Conservation (phyloP, 352 stramenopile genomes). For the Pythium phragmiticola region DNA sequence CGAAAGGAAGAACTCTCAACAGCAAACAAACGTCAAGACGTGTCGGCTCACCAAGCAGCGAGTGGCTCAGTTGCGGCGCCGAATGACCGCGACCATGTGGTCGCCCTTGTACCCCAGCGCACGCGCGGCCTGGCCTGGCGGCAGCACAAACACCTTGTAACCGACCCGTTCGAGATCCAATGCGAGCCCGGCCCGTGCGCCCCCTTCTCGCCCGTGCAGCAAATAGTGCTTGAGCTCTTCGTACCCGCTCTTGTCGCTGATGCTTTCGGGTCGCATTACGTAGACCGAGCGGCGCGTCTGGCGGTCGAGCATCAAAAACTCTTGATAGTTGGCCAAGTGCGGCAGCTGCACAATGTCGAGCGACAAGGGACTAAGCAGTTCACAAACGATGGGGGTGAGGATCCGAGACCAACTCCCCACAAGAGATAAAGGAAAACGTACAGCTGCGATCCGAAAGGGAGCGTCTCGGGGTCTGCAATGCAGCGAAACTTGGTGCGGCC, state of each 20-base stretch:
- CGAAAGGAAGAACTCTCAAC: background rate
- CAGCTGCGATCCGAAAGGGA: conserved; percentile 32
- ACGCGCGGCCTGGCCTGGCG: conserved; percentile 57
- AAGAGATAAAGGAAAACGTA: conserved; percentile 21
- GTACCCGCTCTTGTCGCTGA: conserved; percentile 52
- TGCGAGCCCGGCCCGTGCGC: conserved; percentile 46
- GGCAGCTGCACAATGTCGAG: conserved; percentile 65
- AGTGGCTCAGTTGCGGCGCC: conserved; percentile 22
- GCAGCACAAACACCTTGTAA: conserved; percentile 79
- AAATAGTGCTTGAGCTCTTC: conserved; percentile 68
- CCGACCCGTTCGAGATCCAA: conserved; percentile 59
- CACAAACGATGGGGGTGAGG: conserved; percentile 29
- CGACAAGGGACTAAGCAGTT: conserved; percentile 42
- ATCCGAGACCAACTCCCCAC: conserved; percentile 2
- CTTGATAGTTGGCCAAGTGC: conserved; percentile 49
- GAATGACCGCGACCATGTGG: conserved; percentile 69
- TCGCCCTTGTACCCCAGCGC: conserved; percentile 70
- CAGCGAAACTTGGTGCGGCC: conserved; percentile 51
- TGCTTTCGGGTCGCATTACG: conserved; percentile 57
- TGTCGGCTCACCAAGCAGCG: background rate
- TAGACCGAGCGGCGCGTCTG: conserved; percentile 61
- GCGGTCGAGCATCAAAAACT: conserved; percentile 69
- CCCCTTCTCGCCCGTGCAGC: conserved; percentile 47
- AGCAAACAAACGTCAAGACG: background rate
- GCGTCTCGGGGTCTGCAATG: conserved; percentile 32